Evolutionary conservation across 768 basidiomycete genomes (phyloP).

Genomic region (Gautieria morchelliformis): DNA sequence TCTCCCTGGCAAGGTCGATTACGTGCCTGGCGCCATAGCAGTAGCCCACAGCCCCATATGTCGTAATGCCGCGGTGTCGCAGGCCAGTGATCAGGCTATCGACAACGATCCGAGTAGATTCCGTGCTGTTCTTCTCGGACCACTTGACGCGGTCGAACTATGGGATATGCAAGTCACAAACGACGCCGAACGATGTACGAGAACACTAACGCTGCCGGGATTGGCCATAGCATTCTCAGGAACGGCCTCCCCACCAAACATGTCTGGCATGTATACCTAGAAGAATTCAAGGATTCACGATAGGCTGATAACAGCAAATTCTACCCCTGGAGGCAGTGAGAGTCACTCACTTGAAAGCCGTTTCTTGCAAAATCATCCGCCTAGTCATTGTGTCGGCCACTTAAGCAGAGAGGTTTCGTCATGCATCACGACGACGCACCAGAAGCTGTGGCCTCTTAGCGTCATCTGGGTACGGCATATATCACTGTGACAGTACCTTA

Average conservation of each 20-base stretch:
- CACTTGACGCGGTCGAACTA: conserved; percentile 14
- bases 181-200: not conserved
- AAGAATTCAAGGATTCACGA: not conserved
- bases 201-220: not conserved
- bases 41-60: conserved; percentile 17
- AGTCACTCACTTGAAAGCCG: conserved; percentile 7
- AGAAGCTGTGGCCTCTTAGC: not conserved
- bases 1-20: conserved; percentile 13
- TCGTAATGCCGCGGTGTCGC: conserved; percentile 16
- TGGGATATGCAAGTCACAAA: not conserved
- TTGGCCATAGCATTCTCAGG: conserved; percentile 9
- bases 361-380: conserved; percentile 8
- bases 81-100: conserved; percentile 17
- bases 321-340: not conserved
- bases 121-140: conserved; percentile 12
- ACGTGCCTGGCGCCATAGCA: conserved; percentile 18
- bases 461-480: not conserved
- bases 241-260: conserved; percentile 15
- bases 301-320: too few species aligned
- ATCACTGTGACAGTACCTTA: conserved; percentile 7
- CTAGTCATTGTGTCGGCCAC: not conserved
- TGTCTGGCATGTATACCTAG: conserved; percentile 10
- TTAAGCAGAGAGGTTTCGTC: not conserved
- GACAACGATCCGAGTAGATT: conserved; percentile 9
- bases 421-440: not conserved